Evolutionary conservation across 768 basidiomycete genomes (phyloP).

Genomic region (Rhodosporidiobolus odoratus): DNA sequence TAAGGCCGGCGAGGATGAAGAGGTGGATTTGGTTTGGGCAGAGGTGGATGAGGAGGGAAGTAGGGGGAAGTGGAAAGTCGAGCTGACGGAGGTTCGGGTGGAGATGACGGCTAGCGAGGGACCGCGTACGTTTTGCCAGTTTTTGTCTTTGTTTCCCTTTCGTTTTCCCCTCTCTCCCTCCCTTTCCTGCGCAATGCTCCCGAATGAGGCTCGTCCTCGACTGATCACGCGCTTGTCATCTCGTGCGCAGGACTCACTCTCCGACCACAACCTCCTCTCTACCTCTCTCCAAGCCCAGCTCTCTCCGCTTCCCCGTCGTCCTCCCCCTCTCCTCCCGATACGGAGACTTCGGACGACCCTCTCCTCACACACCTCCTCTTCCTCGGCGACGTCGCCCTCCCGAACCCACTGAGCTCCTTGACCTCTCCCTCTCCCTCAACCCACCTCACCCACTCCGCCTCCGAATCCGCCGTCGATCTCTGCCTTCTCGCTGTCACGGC

Average conservation of each 20-base stretch:
- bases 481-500: slow-evolving; percentile 20
- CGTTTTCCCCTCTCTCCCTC: neutral
- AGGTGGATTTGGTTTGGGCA: neutral
- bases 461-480: slow-evolving; percentile 23
- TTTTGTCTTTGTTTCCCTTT: neutral
- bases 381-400: slow-evolving; percentile 25
- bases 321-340: neutral
- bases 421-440: neutral
- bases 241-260: slow-evolving; percentile 21
- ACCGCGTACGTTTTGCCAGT: slow-evolving; percentile 17
- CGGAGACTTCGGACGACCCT: neutral
- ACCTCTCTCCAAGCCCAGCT: neutral
- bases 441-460: neutral
- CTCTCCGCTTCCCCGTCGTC: neutral
- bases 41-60: neutral
- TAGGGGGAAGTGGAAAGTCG: slow-evolving; percentile 8
- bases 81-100: slow-evolving; percentile 27
- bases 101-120: slow-evolving; percentile 25
- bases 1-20: neutral
- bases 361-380: slow-evolving; percentile 23
- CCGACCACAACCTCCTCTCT: slow-evolving; percentile 20
- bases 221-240: neutral
- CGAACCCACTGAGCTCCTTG: neutral
- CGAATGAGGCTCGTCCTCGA: too few relatives aligned
- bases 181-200: too few relatives aligned